A percentile compares a stretch with the other conserved stretches of the same genome.
These are phyloP conservation scores for Singerocomus inundabilis DNA, from an alignment of 1,284 basidiomycete genomes.

Conservation along the genomic window DNA sequence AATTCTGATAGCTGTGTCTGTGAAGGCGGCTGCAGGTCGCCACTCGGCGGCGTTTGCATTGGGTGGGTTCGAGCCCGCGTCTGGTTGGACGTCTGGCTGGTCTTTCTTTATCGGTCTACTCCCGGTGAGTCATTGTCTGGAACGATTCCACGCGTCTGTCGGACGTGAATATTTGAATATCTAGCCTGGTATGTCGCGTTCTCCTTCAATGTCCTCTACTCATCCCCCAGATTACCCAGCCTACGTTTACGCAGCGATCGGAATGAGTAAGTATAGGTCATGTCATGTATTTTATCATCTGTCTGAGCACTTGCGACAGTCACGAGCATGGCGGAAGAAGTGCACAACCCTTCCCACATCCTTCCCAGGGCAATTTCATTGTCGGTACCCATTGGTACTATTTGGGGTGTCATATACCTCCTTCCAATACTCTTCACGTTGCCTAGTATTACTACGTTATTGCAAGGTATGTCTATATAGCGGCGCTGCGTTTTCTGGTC, in stretches of 20 bases:
- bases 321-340: slow-evolving; percentile 64
- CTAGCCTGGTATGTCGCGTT: slow-evolving; percentile 37
- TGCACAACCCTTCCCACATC: slow-evolving; percentile 53
- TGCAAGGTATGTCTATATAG: slow-evolving; percentile 40
- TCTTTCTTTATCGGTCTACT: slow-evolving; percentile 56
- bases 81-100: slow-evolving; percentile 59
- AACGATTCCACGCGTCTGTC: neutral
- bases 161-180: neutral
- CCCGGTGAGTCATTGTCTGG: slow-evolving; percentile 38
- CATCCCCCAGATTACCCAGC: slow-evolving; percentile 29
- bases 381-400: slow-evolving; percentile 61
- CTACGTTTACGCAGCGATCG: slow-evolving; percentile 51
- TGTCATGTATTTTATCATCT: neutral
- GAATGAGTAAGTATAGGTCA: slow-evolving; percentile 44
- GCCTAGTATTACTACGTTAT: slow-evolving; percentile 52
- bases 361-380: slow-evolving; percentile 59
- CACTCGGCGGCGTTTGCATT: slow-evolving; percentile 47
- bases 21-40: slow-evolving; percentile 48
- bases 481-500: neutral
- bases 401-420: slow-evolving; percentile 59
- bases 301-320: slow-evolving; percentile 34
- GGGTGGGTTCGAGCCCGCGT: slow-evolving; percentile 48
- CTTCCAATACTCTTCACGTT: slow-evolving; percentile 70
- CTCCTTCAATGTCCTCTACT: neutral
- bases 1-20: slow-evolving; percentile 47